Evolutionary conservation across 2,329 filamentous ascomycete genomes (phyloP).

Genomic region (Cordyceps tenuipes): DNA sequence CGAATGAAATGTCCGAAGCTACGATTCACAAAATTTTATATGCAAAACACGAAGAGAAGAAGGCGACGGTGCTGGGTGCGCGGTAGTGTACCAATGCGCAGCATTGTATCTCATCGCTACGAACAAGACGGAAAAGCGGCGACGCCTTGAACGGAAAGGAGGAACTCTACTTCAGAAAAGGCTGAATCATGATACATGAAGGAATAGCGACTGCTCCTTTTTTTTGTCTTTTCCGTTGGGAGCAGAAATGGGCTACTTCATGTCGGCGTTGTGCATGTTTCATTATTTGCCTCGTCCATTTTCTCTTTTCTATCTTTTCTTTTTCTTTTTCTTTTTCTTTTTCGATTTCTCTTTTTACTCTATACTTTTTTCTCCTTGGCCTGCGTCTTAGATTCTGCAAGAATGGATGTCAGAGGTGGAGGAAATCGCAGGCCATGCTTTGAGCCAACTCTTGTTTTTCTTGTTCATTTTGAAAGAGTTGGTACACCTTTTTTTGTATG

Average conservation of each 20-base stretch:
- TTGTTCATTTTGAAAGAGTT: background rate
- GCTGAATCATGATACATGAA: slow-evolving; percentile 4
- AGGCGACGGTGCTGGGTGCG: background rate
- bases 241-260: slow-evolving; percentile 2
- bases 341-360: background rate
- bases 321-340: background rate
- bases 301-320: background rate
- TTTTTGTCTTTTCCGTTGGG: slow-evolving; percentile 10
- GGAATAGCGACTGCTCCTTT: slow-evolving; percentile 1
- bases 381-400: background rate
- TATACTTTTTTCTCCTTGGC: slow-evolving; percentile 4
- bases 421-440: background rate
- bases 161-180: background rate
- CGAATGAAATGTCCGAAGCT: background rate
- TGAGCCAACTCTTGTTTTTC: background rate
- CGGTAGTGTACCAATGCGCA: slow-evolving; percentile 12
- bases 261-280: slow-evolving; percentile 7
- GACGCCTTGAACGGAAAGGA: background rate
- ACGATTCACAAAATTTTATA: slow-evolving; percentile 1
- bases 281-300: slow-evolving; percentile 3
- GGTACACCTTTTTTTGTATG: background rate
- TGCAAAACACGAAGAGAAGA: background rate
- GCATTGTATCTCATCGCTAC: background rate
- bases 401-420: background rate
- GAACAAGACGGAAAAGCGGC: background rate